These are phyloP conservation scores for Fusarium miscanthi DNA, from an alignment of 2,329 filamentous ascomycete genomes.

Conservation along the genomic window DNA sequence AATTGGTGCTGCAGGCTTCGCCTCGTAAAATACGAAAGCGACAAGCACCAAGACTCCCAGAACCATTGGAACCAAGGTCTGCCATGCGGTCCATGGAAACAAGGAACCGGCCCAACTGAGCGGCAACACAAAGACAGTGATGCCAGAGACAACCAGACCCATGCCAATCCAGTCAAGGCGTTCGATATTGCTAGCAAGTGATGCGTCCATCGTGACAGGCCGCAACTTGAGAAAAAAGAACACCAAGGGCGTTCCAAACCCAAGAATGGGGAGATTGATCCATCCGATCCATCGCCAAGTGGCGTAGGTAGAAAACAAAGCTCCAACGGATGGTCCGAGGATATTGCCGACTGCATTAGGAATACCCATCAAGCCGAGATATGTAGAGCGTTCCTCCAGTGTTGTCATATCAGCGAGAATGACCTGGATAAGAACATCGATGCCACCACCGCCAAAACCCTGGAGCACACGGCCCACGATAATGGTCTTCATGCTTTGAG, in stretches of 20 bases:
- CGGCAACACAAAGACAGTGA: constrained; percentile 7
- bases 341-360: constrained; percentile 16
- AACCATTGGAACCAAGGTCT: constrained; percentile 11
- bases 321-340: neutral
- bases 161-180: constrained; percentile 23
- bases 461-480: constrained; percentile 16
- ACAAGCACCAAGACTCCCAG: neutral
- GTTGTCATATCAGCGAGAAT: constrained; percentile 21
- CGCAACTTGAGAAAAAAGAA: constrained; percentile 19
- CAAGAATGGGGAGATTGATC: constrained; percentile 14
- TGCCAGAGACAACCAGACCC: constrained; percentile 4
- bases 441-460: constrained; percentile 15
- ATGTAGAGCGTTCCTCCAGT: neutral
- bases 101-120: constrained; percentile 23
- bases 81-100: constrained; percentile 12
- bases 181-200: neutral
- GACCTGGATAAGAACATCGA: constrained; percentile 13
- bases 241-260: constrained; percentile 2
- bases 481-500: constrained; percentile 7
- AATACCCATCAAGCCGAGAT: constrained; percentile 11
- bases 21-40: constrained; percentile 4
- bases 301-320: constrained; percentile 1
- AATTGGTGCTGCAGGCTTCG: constrained; percentile 5
- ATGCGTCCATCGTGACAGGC: neutral
- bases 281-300: constrained; percentile 25